Base-by-base conservation (phyloP, 1,284 basidiomycete genomes). In the Cutaneotrichosporon sp. region DNA sequence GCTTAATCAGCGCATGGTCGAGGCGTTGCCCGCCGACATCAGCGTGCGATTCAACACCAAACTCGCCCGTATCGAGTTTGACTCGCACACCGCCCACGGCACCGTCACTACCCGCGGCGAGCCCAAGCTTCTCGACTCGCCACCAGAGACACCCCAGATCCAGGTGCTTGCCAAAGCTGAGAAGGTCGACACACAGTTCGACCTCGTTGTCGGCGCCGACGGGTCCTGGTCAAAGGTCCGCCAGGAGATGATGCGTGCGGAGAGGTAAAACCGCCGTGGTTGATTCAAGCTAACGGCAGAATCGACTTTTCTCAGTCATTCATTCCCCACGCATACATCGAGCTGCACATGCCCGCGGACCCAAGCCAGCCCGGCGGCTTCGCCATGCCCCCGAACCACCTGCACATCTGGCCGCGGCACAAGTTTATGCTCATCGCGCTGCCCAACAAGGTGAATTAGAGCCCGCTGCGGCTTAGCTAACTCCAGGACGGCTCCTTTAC, bases 381-480 rank as follows among this genome's bases (percentile, higher is more conserved):
- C 78, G 79, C 84, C 47, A 84, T 98, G 74, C 90, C 96, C 80
- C 87, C 89, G 61, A 86, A 90, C 76, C 90, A 97, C 76, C 84
- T 98, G 61, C 96, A 98, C 78, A 97, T 98, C 70, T 98, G 94
- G 94, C 96, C 94, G 54, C 85, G 92, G 68, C 89, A 93, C 75
- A 88, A 90, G 47, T 97, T 97, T 80, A 98, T 98, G 94, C 83
- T 98, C 66, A 97, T 98, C 68, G 96, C 91, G 17, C 84, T 98
- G 48, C 91, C 94, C 60, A 98, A 97, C 79, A 86, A 89, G 80
- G 91, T 92, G 76, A 70, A 70, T 49, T 4, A 34, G 15, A 9
- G 23, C 5, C 10, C 9, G 26, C 41, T n/a, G 26, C 4, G 21
- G 40, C 22, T 5, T 26, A 5, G 44, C 46, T 58, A 26, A 53